These are phyloP conservation scores for Leccinum incarnatum DNA, from an alignment of 768 basidiomycete species.

Conservation along the genomic window DNA sequence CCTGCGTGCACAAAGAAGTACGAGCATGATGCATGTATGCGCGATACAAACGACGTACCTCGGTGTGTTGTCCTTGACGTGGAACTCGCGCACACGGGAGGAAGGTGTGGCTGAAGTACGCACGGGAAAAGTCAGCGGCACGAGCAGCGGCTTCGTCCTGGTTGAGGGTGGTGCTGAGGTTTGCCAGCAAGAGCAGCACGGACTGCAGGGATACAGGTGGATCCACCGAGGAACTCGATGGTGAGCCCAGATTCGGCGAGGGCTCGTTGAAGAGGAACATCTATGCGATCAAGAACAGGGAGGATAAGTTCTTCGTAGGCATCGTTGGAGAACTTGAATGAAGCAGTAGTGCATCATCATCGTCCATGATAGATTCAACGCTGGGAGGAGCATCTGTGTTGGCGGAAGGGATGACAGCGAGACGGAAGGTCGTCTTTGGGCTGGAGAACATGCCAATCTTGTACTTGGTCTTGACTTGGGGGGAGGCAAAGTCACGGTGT, in stretches of 20 bases:
- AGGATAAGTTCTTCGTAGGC: slow-evolving; percentile 76
- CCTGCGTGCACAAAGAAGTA: slow-evolving; percentile 41
- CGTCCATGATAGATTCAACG: slow-evolving; percentile 96
- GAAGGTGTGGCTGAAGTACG: slow-evolving; percentile 86
- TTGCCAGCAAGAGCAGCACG: slow-evolving; percentile 83
- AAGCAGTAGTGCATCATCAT: slow-evolving; percentile 68
- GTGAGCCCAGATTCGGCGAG: slow-evolving; percentile 79
- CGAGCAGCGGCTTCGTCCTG: slow-evolving; percentile 97
- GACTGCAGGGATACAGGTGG: slow-evolving; percentile 90
- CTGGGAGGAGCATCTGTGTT: slow-evolving; percentile 85
- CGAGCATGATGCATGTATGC: slow-evolving; percentile 5
- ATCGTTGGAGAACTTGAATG: slow-evolving; percentile 81
- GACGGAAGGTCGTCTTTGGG: slow-evolving; percentile 92
- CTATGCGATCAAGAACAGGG: slow-evolving; percentile 73
- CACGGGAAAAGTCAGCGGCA: slow-evolving; percentile 95
- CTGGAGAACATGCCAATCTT: slow-evolving; percentile 91
- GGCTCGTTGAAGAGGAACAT: slow-evolving; percentile 71
- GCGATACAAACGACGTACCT: slow-evolving; percentile 49
- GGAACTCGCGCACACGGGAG: slow-evolving; percentile 97
- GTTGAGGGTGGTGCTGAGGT: slow-evolving; percentile 87
- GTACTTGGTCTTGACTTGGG: slow-evolving; percentile 82
- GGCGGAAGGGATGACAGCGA: slow-evolving; percentile 83
- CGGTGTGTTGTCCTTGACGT: slow-evolving; percentile 92
- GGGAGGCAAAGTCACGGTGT: slow-evolving; percentile 63
- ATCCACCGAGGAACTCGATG: slow-evolving; percentile 91